Conservation (phyloP, 2,329 filamentous ascomycete species). For the Apiospora arundinis region DNA sequence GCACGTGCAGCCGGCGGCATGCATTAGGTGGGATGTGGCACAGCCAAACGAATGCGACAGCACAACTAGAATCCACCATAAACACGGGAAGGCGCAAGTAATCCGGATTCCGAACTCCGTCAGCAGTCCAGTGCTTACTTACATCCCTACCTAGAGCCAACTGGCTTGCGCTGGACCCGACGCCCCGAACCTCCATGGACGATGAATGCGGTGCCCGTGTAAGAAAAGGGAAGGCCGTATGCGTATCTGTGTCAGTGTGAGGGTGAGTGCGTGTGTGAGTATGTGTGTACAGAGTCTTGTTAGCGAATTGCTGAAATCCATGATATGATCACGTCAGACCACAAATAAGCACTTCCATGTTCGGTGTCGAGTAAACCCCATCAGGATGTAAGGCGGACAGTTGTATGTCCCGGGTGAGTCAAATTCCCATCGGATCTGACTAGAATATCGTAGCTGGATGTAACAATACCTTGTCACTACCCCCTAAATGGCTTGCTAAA, state of each 20-base stretch:
- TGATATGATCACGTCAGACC: not conserved
- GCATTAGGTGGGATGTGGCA: not conserved
- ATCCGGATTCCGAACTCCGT: not conserved
- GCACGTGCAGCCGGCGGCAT: not conserved
- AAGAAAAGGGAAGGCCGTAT: not conserved
- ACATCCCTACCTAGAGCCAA: not conserved
- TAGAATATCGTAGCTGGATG: not conserved
- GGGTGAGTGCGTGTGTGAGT: not conserved
- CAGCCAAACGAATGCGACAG: not conserved
- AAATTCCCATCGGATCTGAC: not conserved
- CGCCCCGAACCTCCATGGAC: no score
- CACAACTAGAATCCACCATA: not conserved
- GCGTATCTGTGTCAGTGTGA: not conserved
- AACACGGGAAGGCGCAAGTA: not conserved
- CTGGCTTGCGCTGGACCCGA: not conserved
- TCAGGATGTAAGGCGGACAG: not conserved
- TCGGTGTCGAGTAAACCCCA: not conserved
- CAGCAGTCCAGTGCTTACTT: not conserved
- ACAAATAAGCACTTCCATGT: not conserved
- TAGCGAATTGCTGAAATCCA: no score
- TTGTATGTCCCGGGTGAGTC: not conserved
- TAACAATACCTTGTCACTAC: not conserved
- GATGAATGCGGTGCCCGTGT: not conserved
- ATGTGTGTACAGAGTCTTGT: no score
- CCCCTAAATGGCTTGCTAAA: not conserved